These are phyloP conservation scores for Eucalyptus pauciflora DNA, from an alignment of 345 rosid genomes.

Conservation along the genomic window DNA sequence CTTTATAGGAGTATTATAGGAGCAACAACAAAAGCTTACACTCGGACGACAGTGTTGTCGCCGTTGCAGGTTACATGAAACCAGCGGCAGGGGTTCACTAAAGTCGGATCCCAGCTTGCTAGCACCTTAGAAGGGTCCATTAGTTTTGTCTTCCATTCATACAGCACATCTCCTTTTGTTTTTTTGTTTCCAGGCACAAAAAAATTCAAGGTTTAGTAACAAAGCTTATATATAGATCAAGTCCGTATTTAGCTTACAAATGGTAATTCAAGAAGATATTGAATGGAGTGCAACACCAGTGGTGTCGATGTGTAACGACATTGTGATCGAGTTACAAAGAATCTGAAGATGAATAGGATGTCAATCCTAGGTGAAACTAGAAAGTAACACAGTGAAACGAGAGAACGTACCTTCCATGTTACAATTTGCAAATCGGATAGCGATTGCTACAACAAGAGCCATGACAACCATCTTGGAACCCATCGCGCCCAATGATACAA, in stretches of 20 bases:
- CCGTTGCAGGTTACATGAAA: slow-evolving; percentile 21
- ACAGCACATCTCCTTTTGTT: slow-evolving; percentile 16
- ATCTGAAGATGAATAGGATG: neutral
- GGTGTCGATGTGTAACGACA: rapidly evolving
- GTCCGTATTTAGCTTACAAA: neutral
- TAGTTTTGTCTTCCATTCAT: slow-evolving; percentile 7
- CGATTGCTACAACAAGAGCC: neutral
- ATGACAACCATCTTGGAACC: neutral
- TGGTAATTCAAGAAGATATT: neutral
- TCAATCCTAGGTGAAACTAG: neutral
- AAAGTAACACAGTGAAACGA: too few species aligned
- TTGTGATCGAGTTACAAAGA: neutral
- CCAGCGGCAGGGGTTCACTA: slow-evolving; percentile 39
- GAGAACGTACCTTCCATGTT: neutral
- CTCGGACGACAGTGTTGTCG: slow-evolving; percentile 2
- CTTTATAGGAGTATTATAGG: neutral
- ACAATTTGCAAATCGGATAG: neutral
- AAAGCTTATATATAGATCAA: neutral
- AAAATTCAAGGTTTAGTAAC: neutral
- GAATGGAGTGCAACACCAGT: neutral
- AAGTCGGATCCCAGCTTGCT: slow-evolving; percentile 28
- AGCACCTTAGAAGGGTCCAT: slow-evolving; percentile 23
- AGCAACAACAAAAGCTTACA: slow-evolving; percentile 7
- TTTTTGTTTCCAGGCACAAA: neutral
- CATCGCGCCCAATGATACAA: neutral